phyloP scores from a whole-genome alignment of 371 early-diverging fungal species.

The Phascolomyces articulosus region DNA sequence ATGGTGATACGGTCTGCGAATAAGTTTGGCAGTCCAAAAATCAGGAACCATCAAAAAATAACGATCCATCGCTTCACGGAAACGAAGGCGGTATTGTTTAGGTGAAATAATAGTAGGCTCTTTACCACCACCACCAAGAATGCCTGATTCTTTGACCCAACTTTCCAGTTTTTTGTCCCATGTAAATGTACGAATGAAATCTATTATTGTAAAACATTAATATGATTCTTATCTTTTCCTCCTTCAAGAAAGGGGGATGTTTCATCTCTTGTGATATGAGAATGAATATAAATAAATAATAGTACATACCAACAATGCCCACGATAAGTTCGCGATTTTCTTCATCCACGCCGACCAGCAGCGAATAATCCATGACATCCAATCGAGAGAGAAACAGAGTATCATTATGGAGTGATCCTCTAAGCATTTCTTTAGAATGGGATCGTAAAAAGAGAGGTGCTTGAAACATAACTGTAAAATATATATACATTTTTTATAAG shows the following conservation, averaged over 20 bases:
- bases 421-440: slow-evolving; percentile 83
- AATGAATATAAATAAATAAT: background rate
- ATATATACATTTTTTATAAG: background rate
- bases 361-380: slow-evolving; percentile 97
- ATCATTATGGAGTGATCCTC: slow-evolving; percentile 87
- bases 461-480: slow-evolving; percentile 68
- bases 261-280: too few relatives aligned
- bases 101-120: slow-evolving; percentile 97
- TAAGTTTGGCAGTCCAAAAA: slow-evolving; percentile 39
- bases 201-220: slow-evolving; percentile 39
- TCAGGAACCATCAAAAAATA: slow-evolving; percentile 87
- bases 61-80: slow-evolving; percentile 90
- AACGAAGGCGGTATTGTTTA: slow-evolving; percentile 89
- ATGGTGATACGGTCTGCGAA: slow-evolving; percentile 9
- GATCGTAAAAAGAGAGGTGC: slow-evolving; percentile 92
- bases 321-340: slow-evolving; percentile 85
- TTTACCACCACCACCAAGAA: slow-evolving; percentile 85
- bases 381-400: slow-evolving; percentile 86
- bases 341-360: slow-evolving; percentile 92
- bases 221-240: background rate
- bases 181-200: slow-evolving; percentile 95
- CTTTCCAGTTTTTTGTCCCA: slow-evolving; percentile 98
- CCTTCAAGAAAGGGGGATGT: background rate
- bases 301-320: slow-evolving; percentile 85
- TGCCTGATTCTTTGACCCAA: slow-evolving; percentile 93